These are phyloP conservation scores for Phytophthora boehmeriae DNA, from an alignment of 352 stramenopile genomes.

Conservation along the genomic window DNA sequence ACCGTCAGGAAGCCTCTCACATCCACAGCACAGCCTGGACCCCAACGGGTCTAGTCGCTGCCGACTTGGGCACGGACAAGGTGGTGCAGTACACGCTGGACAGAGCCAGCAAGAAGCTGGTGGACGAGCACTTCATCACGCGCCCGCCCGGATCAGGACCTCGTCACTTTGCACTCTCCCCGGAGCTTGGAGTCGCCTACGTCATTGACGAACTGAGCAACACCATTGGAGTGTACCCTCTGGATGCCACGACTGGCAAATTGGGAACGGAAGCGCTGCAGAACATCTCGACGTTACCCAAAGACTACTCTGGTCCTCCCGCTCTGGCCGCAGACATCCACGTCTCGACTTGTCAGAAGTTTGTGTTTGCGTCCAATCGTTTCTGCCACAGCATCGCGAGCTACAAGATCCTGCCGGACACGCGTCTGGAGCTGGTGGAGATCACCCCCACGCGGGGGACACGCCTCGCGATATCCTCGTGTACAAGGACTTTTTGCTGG, in stretches of 20 bases:
- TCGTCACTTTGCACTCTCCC: slow-evolving; percentile 77
- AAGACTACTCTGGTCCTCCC: slow-evolving; percentile 35
- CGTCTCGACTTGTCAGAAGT: slow-evolving; percentile 53
- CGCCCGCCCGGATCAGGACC: slow-evolving; percentile 59
- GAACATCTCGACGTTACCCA: slow-evolving; percentile 68
- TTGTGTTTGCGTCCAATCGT: slow-evolving; percentile 71
- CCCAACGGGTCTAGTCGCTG: slow-evolving; percentile 44
- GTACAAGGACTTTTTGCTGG: slow-evolving; percentile 61
- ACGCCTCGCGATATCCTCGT: slow-evolving; percentile 63
- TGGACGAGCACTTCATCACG: slow-evolving; percentile 44
- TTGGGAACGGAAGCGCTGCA: slow-evolving; percentile 56
- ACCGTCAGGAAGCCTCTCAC: slow-evolving; percentile 78
- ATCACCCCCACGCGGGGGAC: slow-evolving; percentile 52
- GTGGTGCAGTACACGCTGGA: slow-evolving; percentile 69
- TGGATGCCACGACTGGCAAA: slow-evolving; percentile 48
- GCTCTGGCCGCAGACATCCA: slow-evolving; percentile 58
- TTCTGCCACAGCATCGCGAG: slow-evolving; percentile 68
- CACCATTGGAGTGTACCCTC: slow-evolving; percentile 62
- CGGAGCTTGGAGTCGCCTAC: slow-evolving; percentile 56
- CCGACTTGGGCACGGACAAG: slow-evolving; percentile 75
- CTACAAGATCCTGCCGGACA: slow-evolving; percentile 54
- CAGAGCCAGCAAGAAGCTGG: slow-evolving; percentile 40
- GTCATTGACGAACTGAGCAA: slow-evolving; percentile 75
- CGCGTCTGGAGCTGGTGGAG: slow-evolving; percentile 53
- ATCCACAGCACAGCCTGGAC: slow-evolving; percentile 81